Evolutionary conservation across 164 flowering plant species (phyloP).

Genomic region (Liquidambar formosana): DNA sequence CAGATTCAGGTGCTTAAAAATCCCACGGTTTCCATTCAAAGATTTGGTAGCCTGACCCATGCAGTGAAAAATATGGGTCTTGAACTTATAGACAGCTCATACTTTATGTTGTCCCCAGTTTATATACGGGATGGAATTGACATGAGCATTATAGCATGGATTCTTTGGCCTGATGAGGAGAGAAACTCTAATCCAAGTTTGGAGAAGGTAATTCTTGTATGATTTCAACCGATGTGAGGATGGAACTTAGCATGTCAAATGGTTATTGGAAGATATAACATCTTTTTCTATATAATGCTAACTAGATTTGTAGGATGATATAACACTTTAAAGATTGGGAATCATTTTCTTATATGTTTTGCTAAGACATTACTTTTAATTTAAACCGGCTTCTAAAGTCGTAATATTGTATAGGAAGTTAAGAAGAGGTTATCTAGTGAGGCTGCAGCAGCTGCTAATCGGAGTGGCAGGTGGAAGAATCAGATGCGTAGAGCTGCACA

Average conservation of each 20-base stretch:
- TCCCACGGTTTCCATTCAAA: constrained; percentile 63
- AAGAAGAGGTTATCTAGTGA: constrained; percentile 83
- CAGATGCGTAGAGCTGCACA: constrained; percentile 95
- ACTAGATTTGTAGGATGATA: background rate
- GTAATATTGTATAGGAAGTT: constrained; percentile 59
- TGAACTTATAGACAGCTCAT: constrained; percentile 56
- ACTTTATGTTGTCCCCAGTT: constrained; percentile 52
- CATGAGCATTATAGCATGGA: constrained; percentile 74
- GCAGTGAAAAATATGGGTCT: constrained; percentile 35
- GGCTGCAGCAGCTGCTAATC: constrained; percentile 82
- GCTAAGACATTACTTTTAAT: background rate
- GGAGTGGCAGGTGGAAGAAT: constrained; percentile 93
- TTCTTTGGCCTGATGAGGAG: constrained; percentile 99
- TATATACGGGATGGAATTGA: constrained; percentile 60
- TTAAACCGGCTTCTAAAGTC: constrained; percentile 4
- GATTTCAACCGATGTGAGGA: background rate
- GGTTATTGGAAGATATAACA: background rate
- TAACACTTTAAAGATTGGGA: background rate
- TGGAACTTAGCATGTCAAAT: background rate
- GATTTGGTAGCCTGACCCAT: constrained; percentile 43
- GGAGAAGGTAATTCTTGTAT: constrained; percentile 70
- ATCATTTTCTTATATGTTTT: background rate
- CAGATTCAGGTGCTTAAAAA: constrained; percentile 78
- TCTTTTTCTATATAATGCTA: background rate
- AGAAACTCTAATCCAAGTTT: constrained; percentile 79